Evolutionary conservation across 2,329 filamentous ascomycete species (phyloP).

Genomic region (Dryadomyces quercus-mongolicae): DNA sequence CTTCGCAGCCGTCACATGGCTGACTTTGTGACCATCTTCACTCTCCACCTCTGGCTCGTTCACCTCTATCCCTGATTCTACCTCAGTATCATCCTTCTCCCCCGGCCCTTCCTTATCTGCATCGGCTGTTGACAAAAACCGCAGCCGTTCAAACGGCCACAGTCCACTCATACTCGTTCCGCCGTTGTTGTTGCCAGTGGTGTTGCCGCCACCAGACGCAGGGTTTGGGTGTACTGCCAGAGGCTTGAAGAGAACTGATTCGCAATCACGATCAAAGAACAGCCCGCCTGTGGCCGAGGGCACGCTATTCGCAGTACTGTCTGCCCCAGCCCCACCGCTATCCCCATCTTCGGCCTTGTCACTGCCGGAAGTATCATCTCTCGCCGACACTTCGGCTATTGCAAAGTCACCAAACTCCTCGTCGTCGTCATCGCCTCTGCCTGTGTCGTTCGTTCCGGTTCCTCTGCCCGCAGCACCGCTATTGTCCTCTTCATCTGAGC

Average conservation of each 20-base stretch:
- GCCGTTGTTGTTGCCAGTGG: background rate
- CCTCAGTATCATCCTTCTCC: background rate
- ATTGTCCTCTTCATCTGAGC: slow-evolving; percentile 32
- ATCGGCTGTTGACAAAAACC: slow-evolving; percentile 12
- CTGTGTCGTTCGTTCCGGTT: slow-evolving; percentile 27
- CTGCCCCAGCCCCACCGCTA: background rate
- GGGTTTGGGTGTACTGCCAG: slow-evolving; percentile 35
- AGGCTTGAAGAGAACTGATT: slow-evolving; percentile 40
- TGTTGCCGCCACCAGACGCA: background rate
- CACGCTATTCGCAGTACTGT: background rate
- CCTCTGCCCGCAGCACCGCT: slow-evolving; percentile 29
- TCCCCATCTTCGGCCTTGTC: slow-evolving; percentile 12
- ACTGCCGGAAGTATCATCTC: background rate
- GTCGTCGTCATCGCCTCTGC: slow-evolving; percentile 43
- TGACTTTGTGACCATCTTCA: slow-evolving; percentile 30
- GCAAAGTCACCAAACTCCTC: slow-evolving; percentile 60
- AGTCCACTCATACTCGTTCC: slow-evolving; percentile 23
- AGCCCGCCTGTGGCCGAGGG: slow-evolving; percentile 6
- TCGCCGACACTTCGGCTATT: slow-evolving; percentile 38
- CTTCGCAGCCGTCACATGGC: slow-evolving; percentile 37
- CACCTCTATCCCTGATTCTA: slow-evolving; percentile 14
- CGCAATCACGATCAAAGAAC: slow-evolving; percentile 17
- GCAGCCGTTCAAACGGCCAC: slow-evolving; percentile 43
- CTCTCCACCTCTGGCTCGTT: slow-evolving; percentile 17
- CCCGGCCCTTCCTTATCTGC: slow-evolving; percentile 2